Percentiles rank a stretch among this genome's conserved stretches.
These are phyloP conservation scores for Udeniomyces megalosporus DNA, from an alignment of 768 basidiomycete genomes.

Conservation along the genomic window DNA sequence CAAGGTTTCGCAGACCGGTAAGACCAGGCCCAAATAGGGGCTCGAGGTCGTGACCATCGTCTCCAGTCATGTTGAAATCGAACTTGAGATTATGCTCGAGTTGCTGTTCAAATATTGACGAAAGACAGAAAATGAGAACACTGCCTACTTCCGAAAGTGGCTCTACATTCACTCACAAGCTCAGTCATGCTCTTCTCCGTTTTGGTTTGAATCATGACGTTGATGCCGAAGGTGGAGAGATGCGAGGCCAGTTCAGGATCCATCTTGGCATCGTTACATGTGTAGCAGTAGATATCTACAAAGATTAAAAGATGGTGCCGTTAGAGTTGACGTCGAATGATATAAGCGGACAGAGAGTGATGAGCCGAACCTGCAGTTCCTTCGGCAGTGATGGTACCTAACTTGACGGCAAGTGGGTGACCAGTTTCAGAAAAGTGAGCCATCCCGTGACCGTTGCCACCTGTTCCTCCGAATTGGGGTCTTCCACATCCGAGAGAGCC, in stretches of 20 bases:
- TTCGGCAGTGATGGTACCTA: slow-evolving; percentile 92
- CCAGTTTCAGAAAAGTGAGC: slow-evolving; percentile 52
- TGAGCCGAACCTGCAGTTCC: slow-evolving; percentile 55
- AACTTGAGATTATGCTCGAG: slow-evolving; percentile 90
- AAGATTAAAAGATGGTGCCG: neutral
- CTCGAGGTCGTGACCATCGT: slow-evolving; percentile 70
- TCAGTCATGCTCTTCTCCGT: slow-evolving; percentile 97
- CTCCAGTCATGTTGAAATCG: slow-evolving; percentile 77
- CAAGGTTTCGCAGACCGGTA: slow-evolving; percentile 80
- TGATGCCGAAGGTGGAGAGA: slow-evolving; percentile 70
- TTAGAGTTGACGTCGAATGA: neutral
- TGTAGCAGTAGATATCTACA: slow-evolving; percentile 81
- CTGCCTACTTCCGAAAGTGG: too few species aligned
- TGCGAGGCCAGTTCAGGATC: slow-evolving; percentile 62
- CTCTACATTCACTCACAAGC: slow-evolving; percentile 39
- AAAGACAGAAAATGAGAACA: neutral
- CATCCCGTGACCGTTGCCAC: slow-evolving; percentile 79
- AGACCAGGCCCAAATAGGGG: slow-evolving; percentile 77
- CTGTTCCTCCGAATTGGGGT: slow-evolving; percentile 54
- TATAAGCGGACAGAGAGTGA: neutral
- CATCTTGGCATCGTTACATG: slow-evolving; percentile 63
- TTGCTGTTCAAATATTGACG: slow-evolving; percentile 40
- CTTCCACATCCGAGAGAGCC: slow-evolving; percentile 81
- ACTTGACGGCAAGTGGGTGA: slow-evolving; percentile 75
- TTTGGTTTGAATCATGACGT: slow-evolving; percentile 62